Evolutionary conservation across 2,329 filamentous ascomycete species (phyloP).

Genomic region (Aspergillus vadensis): DNA sequence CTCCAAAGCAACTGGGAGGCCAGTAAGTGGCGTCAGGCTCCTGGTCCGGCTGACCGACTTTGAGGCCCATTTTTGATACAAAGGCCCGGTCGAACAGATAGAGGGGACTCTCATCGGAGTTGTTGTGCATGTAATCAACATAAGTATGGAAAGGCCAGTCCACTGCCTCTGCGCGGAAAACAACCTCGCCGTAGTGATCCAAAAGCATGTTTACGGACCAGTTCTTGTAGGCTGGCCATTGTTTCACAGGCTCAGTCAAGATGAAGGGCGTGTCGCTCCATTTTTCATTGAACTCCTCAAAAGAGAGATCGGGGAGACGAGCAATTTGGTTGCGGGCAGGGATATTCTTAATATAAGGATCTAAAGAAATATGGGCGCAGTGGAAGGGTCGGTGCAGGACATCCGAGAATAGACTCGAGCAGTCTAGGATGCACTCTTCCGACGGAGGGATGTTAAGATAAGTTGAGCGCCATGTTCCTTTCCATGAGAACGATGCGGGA

Average conservation of each 20-base stretch:
- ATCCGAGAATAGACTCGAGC: conserved; percentile 83
- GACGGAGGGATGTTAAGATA: conserved; percentile 62
- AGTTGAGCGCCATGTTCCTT: conserved; percentile 81
- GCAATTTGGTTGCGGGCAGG: conserved; percentile 72
- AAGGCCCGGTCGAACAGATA: conserved; percentile 91
- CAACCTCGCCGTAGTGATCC: conserved; percentile 63
- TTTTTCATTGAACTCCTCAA: conserved; percentile 69
- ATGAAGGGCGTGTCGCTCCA: conserved; percentile 87
- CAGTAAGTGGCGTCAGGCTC: conserved; percentile 66
- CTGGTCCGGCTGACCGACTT: conserved; percentile 51
- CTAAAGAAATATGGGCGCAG: conserved; percentile 74
- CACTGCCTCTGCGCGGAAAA: conserved; percentile 88
- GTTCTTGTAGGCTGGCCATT: conserved; percentile 74
- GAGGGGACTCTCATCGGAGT: conserved; percentile 80
- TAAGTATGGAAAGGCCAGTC: conserved; percentile 89
- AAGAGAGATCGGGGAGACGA: conserved; percentile 67
- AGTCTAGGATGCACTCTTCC: conserved; percentile 64
- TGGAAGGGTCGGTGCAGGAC: conserved; percentile 86
- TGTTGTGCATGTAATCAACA: conserved; percentile 76
- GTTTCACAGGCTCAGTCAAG: conserved; percentile 75
- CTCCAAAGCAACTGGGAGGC: conserved; percentile 80
- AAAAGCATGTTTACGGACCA: conserved; percentile 75
- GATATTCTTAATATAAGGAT: conserved; percentile 69
- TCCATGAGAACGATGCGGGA: conserved; percentile 63
- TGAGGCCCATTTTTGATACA: conserved; percentile 78